Evolutionary conservation across 306 rosid species (phyloP), one percentile per base, ranked within the genome.

Genomic region (Cucurbita pepo): DNA sequence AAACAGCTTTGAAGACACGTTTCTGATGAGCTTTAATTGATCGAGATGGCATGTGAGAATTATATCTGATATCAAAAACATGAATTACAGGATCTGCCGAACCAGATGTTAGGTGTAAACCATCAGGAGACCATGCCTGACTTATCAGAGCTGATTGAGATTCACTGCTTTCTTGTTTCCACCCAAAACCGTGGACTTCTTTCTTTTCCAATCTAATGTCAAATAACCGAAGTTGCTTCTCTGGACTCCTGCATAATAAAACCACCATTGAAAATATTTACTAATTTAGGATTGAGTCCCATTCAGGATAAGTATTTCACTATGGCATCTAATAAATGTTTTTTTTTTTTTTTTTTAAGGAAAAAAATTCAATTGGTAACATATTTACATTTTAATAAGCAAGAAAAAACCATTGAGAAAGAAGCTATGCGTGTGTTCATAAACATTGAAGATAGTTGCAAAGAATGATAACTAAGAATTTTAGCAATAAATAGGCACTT

Each of bases 91-190:
- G 99, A 81, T 94, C 99, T 8, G 85, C 91, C 3, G 97, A 87
- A 57, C 97, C 99, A 52, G 99, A 94, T 47, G 99, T 70, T 67
- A 94, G 76, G 64, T 86, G 85, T 25, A 91, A 79, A 25, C 99
- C 99, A 75, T 94, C 97, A 21, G 97, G 97, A 67, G 99, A 94
- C 99, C 99, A 94, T 22, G 97, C 85, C 78, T 94, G 99, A 74
- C 88, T 94, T 80, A 94, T 91, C 72, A 94, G 79, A 71, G 99
- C 99, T 8, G 99, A 94, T 78, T 90, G 99, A 73, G 97, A 94
- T 9, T 94, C 99, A 70, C 97, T 94, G 84, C 91, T 91, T 72
- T 91, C 96, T 84, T 94, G 99, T 85, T 89, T 94, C 99, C 99
- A 94, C 55, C 99, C 99, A 73, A 94, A 91, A 40, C 81, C 86